These are phyloP conservation scores for Podospora australis DNA, from an alignment of 495 filamentous ascomycete species.

Conservation along the genomic window DNA sequence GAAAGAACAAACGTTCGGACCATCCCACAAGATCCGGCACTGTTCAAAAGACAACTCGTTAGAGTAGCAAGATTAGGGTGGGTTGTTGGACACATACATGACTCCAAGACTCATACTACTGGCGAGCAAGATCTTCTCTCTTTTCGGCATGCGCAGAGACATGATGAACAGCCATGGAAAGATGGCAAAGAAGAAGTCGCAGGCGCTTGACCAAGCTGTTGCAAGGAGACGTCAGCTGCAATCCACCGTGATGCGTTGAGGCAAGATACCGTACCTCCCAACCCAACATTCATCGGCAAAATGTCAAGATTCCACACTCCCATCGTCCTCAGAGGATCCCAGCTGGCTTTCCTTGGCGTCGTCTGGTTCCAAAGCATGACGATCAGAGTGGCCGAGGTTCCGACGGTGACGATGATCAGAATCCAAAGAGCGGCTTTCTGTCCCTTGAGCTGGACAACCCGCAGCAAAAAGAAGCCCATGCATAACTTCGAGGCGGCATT, in stretches of 20 bases:
- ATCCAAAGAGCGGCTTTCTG: conserved; percentile 32
- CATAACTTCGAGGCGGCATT: conserved; percentile 37
- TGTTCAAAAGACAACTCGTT: too few relatives aligned
- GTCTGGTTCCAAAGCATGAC: conserved; percentile 37
- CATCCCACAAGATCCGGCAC: conserved; percentile 36
- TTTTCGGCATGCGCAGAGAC: conserved; percentile 32
- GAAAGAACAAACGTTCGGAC: conserved; percentile 33
- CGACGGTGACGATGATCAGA: conserved; percentile 26
- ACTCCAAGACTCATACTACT: conserved; percentile 39
- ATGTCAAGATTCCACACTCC: conserved; percentile 34
- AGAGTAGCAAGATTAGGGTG: too few relatives aligned
- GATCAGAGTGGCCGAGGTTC: conserved; percentile 25
- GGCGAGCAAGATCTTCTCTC: conserved; percentile 37
- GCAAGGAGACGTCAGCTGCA: conserved; percentile 1
- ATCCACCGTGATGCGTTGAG: background rate
- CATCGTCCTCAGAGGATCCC: conserved; percentile 32
- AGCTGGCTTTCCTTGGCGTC: conserved; percentile 28
- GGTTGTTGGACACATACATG: too few relatives aligned
- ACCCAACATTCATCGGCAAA: conserved; percentile 31
- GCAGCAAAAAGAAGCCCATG: conserved; percentile 37
- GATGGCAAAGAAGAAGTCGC: conserved; percentile 39
- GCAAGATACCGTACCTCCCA: conserved; percentile 23
- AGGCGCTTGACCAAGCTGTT: conserved; percentile 34
- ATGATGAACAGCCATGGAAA: conserved; percentile 42
- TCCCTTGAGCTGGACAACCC: conserved; percentile 29